phyloP scores from a whole-genome alignment of 257 asterid genomes.

The Przewalskia tangutica region DNA sequence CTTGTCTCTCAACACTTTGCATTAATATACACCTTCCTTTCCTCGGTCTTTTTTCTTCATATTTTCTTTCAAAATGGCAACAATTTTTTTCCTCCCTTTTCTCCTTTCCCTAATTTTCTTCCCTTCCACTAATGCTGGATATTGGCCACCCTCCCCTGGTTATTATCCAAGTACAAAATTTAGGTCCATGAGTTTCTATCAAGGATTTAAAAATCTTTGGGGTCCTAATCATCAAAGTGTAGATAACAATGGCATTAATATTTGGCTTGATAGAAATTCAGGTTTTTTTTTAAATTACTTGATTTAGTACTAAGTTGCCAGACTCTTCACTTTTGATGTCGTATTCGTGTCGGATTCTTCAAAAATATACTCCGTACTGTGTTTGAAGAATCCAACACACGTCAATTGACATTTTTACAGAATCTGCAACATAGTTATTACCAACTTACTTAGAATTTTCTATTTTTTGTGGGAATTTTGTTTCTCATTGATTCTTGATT shows the following conservation, averaged over 20 bases:
- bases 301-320: not conserved
- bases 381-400: too few relatives aligned
- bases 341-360: too few relatives aligned
- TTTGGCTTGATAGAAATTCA: conserved; percentile 81
- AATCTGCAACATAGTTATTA: too few relatives aligned
- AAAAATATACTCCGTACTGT: too few relatives aligned
- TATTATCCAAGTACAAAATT: conserved; percentile 62
- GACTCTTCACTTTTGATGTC: too few relatives aligned
- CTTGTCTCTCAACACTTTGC: conserved; percentile 23
- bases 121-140: conserved; percentile 28
- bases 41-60: too few relatives aligned
- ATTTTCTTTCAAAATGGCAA: not conserved
- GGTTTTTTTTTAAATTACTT: conserved; percentile 19
- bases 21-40: too few relatives aligned
- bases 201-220: conserved; percentile 65
- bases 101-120: conserved; percentile 9
- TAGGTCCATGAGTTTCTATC: conserved; percentile 46
- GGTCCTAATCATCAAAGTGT: conserved; percentile 56
- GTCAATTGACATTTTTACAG: too few relatives aligned
- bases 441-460: too few relatives aligned
- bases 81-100: conserved; percentile 15
- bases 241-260: conserved; percentile 51
- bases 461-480: not conserved
- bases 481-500: not conserved
- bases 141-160: conserved; percentile 77